These are phyloP conservation scores for Kodamaea sp. DNA, from an alignment of 1,139 yeast species.

Conservation along the genomic window DNA sequence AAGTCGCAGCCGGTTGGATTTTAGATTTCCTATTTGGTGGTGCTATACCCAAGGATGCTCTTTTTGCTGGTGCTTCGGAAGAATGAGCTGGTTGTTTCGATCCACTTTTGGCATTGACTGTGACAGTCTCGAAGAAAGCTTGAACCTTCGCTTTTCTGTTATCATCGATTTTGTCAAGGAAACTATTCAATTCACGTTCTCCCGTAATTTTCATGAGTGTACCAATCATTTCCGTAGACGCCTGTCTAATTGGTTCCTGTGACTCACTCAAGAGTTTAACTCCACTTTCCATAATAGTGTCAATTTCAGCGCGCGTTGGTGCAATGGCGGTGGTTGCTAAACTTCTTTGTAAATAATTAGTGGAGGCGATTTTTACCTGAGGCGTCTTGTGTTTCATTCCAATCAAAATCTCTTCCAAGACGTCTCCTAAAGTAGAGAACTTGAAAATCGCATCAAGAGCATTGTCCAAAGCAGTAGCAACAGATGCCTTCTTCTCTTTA, in stretches of 20 bases:
- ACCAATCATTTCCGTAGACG: conserved; percentile 79
- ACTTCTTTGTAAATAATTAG: conserved; percentile 66
- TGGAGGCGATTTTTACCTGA: conserved; percentile 71
- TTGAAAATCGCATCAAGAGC: conserved; percentile 68
- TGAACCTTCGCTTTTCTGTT: conserved; percentile 67
- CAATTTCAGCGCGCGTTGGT: conserved; percentile 58
- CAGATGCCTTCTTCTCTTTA: conserved; percentile 83
- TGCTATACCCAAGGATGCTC: neutral
- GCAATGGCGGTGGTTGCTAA: conserved; percentile 50
- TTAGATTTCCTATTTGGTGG: conserved; percentile 12
- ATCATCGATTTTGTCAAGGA: conserved; percentile 72
- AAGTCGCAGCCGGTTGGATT: conserved; percentile 19
- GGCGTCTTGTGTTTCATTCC: conserved; percentile 81
- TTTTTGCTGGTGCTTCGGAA: conserved; percentile 13
- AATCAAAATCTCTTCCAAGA: conserved; percentile 60
- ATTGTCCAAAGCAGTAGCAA: conserved; percentile 64
- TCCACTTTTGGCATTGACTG: conserved; percentile 44
- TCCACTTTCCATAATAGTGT: conserved; percentile 54
- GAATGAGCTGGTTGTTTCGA: conserved; percentile 6
- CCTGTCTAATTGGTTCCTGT: conserved; percentile 80
- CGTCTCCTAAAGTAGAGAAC: conserved; percentile 52
- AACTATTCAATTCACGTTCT: conserved; percentile 61
- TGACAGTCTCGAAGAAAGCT: conserved; percentile 57
- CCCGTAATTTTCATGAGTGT: conserved; percentile 82
- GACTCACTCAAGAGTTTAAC: conserved; percentile 74